phyloP scores from a whole-genome alignment of 2,329 filamentous ascomycete species.

The Ophiostoma angusticollis region DNA sequence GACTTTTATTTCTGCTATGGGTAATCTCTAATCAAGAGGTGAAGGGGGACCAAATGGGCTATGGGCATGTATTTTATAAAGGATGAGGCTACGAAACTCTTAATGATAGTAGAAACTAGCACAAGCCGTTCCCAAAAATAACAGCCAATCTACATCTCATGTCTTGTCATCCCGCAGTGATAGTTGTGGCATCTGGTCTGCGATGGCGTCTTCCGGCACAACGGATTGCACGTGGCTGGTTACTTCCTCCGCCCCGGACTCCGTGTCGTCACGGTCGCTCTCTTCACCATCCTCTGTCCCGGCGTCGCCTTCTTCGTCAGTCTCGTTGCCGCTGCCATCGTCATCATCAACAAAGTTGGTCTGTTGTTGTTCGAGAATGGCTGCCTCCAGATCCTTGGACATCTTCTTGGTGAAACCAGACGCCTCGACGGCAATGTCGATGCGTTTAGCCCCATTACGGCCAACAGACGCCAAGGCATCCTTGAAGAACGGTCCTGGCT shows the following conservation, averaged over 20 bases:
- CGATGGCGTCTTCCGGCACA: no score
- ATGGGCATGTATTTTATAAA: conserved; percentile 1
- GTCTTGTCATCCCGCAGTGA: conserved; percentile 3
- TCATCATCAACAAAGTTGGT: conserved; percentile 29
- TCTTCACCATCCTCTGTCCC: neutral
- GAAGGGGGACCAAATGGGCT: neutral
- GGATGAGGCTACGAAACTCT: no score
- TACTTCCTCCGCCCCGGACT: no score
- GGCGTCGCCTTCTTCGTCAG: conserved; percentile 12
- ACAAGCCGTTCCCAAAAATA: neutral
- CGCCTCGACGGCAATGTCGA: conserved; percentile 83
- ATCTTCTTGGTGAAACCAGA: conserved; percentile 96
- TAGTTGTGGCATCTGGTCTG: conserved; percentile 5
- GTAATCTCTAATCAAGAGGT: neutral
- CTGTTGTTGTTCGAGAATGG: conserved; percentile 62
- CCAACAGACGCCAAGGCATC: conserved; percentile 66
- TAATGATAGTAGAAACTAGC: conserved; percentile 1
- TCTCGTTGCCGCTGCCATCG: conserved; percentile 19
- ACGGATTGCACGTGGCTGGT: no score
- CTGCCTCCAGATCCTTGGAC: conserved; percentile 82
- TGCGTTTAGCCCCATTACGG: conserved; percentile 49
- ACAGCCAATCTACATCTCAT: no score
- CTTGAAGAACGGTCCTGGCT: conserved; percentile 72
- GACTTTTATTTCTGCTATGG: neutral
- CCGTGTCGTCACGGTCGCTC: no score